Base-by-base conservation (phyloP, 1,284 basidiomycete genomes). In the Dichomitus squalens region DNA sequence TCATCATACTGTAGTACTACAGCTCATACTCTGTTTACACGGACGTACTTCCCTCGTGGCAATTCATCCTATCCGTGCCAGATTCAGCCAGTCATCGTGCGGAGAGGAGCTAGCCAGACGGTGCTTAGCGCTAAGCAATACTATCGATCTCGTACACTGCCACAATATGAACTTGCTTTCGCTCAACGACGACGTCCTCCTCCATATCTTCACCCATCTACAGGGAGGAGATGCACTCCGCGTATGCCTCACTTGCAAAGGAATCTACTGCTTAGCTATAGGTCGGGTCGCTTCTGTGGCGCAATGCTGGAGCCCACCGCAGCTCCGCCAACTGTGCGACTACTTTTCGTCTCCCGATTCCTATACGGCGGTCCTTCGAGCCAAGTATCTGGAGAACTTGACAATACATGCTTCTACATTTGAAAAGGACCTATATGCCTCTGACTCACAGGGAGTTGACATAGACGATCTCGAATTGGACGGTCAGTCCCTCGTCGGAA, bases 121-220 rank as follows among this genome's bases (percentile, higher is more conserved):
- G n/a, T n/a, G n/a, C n/a, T n/a, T n/a, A n/a, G n/a, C n/a, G n/a
- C n/a, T n/a, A n/a, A n/a, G n/a, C n/a, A n/a, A n/a, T n/a, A n/a
- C n/a, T n/a, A n/a, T n/a, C n/a, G n/a, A n/a, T n/a, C n/a, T n/a
- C n/a, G n/a, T n/a, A 31, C 29, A 31, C 29, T 31, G 29, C 29
- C 29, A 31, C 29, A 11, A 11, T 31, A 61, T 62, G 57, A 14
- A 50, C 16, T 40, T 59, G 16, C 53, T 58, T 5, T 48, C 41
- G 0, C 46, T 62, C 23, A 50, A 50, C 16, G 57, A 59, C 49
- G 60, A 62, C 36, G 52, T 57, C 9, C 52, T 59, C 11, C 46
- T 55, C 44, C 43, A 51, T 29, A 44, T 62, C 18, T 49, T 56
- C 35, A 34, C 52, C 2, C 7, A 49, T 29, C 9, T 62, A 1